Evolutionary conservation across 768 basidiomycete genomes (phyloP).

Genomic region (Postia placenta): DNA sequence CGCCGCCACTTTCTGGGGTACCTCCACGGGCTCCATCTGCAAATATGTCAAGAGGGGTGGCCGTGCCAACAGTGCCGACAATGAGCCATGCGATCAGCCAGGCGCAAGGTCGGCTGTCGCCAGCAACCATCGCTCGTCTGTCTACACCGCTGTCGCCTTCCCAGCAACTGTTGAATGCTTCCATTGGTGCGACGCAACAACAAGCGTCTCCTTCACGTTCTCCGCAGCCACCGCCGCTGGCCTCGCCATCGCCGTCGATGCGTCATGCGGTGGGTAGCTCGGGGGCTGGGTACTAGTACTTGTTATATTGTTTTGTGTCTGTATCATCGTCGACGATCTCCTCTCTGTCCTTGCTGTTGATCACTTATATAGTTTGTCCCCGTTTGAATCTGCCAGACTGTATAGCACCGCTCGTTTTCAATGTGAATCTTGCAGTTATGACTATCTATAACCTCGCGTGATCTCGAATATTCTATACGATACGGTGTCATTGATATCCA

Average conservation of each 20-base stretch:
- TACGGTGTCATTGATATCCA: no score
- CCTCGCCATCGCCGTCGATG: constrained; percentile 26
- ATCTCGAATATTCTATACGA: no score
- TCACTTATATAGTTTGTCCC: constrained; percentile 3
- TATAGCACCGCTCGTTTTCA: neutral
- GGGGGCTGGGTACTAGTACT: constrained; percentile 14
- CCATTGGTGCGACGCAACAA: constrained; percentile 19
- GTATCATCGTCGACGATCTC: neutral
- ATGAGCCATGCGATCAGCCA: constrained; percentile 11
- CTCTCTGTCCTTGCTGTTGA: constrained; percentile 2
- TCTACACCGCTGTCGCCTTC: constrained; percentile 23
- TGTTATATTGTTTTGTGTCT: no score
- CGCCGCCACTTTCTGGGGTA: constrained; percentile 31
- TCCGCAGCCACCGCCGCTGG: constrained; percentile 23
- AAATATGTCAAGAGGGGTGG: constrained; percentile 25
- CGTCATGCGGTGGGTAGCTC: constrained; percentile 26
- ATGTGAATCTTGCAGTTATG: no score
- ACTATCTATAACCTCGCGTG: no score
- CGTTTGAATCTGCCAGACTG: neutral
- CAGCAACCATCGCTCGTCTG: constrained; percentile 20
- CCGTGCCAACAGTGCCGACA: neutral
- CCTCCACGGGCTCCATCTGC: constrained; percentile 48
- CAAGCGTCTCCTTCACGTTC: constrained; percentile 26
- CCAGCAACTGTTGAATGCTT: constrained; percentile 24
- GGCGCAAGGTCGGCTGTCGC: constrained; percentile 16